A percentile compares a stretch with the other conserved stretches of the same genome.
phyloP scores from a whole-genome alignment of 2,329 filamentous ascomycete genomes.

The Diplodia intermedia region DNA sequence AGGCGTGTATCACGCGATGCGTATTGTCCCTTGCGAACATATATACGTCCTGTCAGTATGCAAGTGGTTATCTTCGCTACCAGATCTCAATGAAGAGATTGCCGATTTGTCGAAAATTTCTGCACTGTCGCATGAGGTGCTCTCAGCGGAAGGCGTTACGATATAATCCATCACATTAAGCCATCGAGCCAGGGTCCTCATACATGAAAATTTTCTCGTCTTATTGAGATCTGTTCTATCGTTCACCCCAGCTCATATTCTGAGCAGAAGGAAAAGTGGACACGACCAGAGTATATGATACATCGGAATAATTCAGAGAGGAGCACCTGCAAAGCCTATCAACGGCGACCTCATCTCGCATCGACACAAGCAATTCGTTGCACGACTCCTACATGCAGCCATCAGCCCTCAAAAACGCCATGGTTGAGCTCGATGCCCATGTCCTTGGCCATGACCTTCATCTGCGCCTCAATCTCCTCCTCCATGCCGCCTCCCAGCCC shows the following conservation, averaged over 20 bases:
- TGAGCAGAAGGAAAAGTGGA: conserved; percentile 1
- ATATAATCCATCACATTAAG: not conserved
- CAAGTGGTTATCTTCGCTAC: no score
- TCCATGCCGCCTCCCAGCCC: conserved; percentile 87
- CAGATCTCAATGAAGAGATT: no score
- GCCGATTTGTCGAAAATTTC: not conserved
- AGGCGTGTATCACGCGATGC: not conserved
- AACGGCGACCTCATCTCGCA: not conserved
- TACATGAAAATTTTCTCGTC: not conserved
- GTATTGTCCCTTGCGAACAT: no score
- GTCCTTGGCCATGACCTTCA: conserved; percentile 87
- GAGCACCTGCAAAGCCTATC: not conserved
- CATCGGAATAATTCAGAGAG: not conserved
- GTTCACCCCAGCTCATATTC: not conserved
- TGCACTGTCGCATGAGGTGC: not conserved
- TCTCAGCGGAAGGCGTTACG: not conserved
- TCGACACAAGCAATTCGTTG: not conserved
- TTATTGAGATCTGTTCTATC: conserved; percentile 6
- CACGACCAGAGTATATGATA: not conserved
- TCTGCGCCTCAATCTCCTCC: conserved; percentile 86
- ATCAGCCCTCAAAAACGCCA: conserved; percentile 83
- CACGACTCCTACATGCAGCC: not conserved
- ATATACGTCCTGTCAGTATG: no score
- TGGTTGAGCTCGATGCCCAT: conserved; percentile 92
- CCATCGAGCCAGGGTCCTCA: not conserved